Conservation (phyloP, 768 basidiomycete genomes). For the Tricholomella constricta region DNA sequence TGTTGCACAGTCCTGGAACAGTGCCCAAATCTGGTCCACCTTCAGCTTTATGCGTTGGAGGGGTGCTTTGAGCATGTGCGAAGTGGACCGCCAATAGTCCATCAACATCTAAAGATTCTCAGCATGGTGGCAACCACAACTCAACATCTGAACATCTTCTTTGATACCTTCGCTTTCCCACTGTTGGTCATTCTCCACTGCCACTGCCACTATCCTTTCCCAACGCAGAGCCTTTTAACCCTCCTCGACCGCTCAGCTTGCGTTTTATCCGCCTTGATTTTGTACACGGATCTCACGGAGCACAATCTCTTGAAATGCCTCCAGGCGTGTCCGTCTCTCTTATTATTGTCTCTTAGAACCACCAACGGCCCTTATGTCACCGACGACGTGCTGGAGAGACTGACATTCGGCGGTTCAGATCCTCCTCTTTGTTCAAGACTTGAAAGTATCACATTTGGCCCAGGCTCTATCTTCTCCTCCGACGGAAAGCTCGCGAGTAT, state of each 20-base stretch:
- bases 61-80: background rate
- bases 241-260: slow-evolving; percentile 1
- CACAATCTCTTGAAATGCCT: background rate
- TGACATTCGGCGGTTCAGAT: background rate
- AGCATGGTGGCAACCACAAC: background rate
- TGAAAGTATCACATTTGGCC: background rate
- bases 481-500: background rate
- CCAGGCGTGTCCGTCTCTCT: background rate
- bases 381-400: background rate
- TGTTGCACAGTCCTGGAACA: slow-evolving; percentile 6
- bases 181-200: background rate
- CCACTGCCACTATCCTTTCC: background rate
- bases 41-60: background rate
- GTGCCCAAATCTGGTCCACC: slow-evolving; percentile 5
- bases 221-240: background rate
- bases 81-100: background rate
- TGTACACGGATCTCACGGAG: background rate
- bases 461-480: background rate
- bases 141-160: background rate
- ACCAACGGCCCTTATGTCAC: background rate
- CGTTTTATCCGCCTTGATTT: background rate
- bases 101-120: background rate
- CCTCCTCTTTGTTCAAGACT: background rate
- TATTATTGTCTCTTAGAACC: background rate
- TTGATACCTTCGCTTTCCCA: slow-evolving; percentile 2